Evolutionary conservation across 495 filamentous ascomycete species (phyloP).

Genomic region (Parathielavia appendiculata): DNA sequence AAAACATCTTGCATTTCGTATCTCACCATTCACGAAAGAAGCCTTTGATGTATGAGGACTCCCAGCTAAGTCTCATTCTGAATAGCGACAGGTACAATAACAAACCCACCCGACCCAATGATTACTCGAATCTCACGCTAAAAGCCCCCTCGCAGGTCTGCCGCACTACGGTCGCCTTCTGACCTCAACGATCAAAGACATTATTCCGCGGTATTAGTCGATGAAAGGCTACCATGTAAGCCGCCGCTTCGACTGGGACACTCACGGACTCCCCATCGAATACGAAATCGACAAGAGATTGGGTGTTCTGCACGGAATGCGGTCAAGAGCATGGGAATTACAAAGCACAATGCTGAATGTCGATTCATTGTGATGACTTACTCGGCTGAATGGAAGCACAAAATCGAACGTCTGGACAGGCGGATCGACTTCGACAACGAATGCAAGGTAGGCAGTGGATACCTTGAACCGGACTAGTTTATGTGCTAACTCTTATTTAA

Average conservation of each 20-base stretch:
- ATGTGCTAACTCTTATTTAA: neutral
- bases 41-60: neutral
- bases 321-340: constrained; percentile 75
- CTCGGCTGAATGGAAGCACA: constrained; percentile 76
- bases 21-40: neutral
- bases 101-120: neutral
- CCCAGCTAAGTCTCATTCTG: neutral
- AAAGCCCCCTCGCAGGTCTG: constrained; percentile 47
- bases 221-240: constrained; percentile 86
- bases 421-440: constrained; percentile 97
- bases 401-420: constrained; percentile 80
- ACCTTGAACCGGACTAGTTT: neutral
- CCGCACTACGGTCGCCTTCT: constrained; percentile 92
- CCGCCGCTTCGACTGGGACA: constrained; percentile 66
- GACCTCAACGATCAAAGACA: constrained; percentile 90
- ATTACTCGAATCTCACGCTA: neutral
- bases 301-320: constrained; percentile 77
- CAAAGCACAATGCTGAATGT: constrained; percentile 84
- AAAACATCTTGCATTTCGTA: neutral
- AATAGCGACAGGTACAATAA: constrained; percentile 2
- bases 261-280: constrained; percentile 89
- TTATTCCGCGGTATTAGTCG: constrained; percentile 88
- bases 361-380: constrained; percentile 87
- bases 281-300: constrained; percentile 95
- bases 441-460: constrained; percentile 55